Evolutionary conservation across 768 basidiomycete species (phyloP).

Genomic region (Saitozyma sp.): DNA sequence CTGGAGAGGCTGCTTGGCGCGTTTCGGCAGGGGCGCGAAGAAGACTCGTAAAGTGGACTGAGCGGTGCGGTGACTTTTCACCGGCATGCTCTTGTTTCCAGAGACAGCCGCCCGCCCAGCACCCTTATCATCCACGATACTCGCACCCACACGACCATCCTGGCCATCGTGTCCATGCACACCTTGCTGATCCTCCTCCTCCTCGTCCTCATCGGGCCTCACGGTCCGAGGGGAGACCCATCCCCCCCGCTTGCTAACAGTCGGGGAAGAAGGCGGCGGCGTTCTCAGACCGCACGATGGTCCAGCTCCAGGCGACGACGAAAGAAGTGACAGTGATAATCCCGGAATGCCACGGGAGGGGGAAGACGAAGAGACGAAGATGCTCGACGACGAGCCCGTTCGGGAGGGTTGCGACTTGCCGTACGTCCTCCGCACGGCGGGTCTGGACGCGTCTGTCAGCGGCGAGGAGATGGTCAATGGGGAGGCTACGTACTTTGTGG

Average conservation of each 20-base stretch:
- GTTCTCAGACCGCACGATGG: constrained; percentile 2
- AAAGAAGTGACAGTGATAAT: neutral
- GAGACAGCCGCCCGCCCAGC: neutral
- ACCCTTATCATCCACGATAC: neutral
- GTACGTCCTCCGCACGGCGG: constrained; percentile 32
- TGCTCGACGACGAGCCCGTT: constrained; percentile 3
- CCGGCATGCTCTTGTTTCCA: neutral
- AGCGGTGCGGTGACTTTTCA: too few relatives aligned
- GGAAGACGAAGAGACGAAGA: constrained; percentile 4
- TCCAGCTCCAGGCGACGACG: neutral
- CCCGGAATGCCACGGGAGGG: neutral
- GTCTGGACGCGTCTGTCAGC: constrained; percentile 19
- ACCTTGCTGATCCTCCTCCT: neutral
- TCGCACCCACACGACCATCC: neutral
- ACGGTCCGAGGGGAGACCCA: neutral
- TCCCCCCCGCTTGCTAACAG: neutral
- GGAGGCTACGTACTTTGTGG: too few relatives aligned
- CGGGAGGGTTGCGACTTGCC: constrained; percentile 13
- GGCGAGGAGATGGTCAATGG: neutral
- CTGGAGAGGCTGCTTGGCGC: constrained; percentile 10
- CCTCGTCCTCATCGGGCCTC: neutral
- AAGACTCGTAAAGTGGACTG: constrained; percentile 32
- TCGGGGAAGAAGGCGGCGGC: constrained; percentile 7
- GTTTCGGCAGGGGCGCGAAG: constrained; percentile 18
- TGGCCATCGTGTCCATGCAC: too few relatives aligned